Evolutionary conservation across 805 yeast species (phyloP).

Genomic region (Lachancea fermentati): DNA sequence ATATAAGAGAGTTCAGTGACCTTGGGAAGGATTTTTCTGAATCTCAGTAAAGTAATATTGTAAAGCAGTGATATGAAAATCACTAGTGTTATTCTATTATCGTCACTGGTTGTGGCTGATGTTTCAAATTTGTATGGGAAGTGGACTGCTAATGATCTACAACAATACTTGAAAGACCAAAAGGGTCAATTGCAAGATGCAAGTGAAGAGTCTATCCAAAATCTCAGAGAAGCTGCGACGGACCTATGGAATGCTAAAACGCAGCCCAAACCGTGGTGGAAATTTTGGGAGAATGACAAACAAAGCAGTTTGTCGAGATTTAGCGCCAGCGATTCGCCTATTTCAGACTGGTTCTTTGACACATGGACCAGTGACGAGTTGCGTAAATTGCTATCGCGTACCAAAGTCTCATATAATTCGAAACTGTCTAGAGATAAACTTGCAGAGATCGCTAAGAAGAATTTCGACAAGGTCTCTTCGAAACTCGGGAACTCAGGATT

Average conservation of each 20-base stretch:
- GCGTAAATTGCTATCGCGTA: constrained; percentile 29
- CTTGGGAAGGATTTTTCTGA: not conserved
- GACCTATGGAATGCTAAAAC: constrained; percentile 19
- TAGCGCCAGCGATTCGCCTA: constrained; percentile 9
- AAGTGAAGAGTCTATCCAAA: constrained; percentile 18
- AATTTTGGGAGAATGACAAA: constrained; percentile 19
- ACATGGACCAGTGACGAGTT: constrained; percentile 39
- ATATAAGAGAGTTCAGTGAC: not conserved
- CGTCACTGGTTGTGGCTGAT: constrained; percentile 7
- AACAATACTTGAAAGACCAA: constrained; percentile 33
- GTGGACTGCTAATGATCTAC: constrained; percentile 34
- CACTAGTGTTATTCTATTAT: constrained; percentile 2
- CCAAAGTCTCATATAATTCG: constrained; percentile 29
- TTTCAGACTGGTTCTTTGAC: constrained; percentile 43
- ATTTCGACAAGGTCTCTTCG: constrained; percentile 37
- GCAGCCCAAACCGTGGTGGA: constrained; percentile 29
- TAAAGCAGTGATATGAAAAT: constrained; percentile 1
- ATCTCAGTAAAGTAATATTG: not conserved
- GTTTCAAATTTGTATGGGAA: constrained; percentile 16
- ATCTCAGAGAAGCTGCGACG: constrained; percentile 21
- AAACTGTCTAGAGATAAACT: constrained; percentile 37
- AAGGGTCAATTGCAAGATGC: constrained; percentile 17
- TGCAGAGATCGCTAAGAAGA: constrained; percentile 36
- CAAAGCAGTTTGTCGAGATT: constrained; percentile 5
- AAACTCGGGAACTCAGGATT: constrained; percentile 36